Evolutionary conservation across 2,329 filamentous ascomycete genomes (phyloP).

Genomic region (Lecanicillium sp.): DNA sequence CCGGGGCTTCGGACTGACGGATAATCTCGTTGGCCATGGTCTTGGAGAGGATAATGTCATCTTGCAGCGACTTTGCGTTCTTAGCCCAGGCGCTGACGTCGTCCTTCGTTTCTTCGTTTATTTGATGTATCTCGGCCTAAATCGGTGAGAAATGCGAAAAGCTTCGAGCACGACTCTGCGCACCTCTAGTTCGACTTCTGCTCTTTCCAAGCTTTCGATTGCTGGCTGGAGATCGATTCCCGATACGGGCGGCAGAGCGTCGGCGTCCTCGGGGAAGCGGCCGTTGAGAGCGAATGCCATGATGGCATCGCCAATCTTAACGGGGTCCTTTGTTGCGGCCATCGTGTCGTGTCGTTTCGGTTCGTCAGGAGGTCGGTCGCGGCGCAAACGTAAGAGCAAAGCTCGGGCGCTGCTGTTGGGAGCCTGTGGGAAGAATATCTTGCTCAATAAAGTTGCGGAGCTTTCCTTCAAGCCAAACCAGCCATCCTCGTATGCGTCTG

Average conservation of each 20-base stretch:
- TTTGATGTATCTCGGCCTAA: slow-evolving; percentile 59
- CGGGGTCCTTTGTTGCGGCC: slow-evolving; percentile 25
- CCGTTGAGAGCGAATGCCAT: slow-evolving; percentile 35
- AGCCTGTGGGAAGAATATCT: no score
- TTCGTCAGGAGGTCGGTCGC: background rate
- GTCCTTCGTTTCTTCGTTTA: slow-evolving; percentile 70
- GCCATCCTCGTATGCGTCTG: no score
- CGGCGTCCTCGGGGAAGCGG: slow-evolving; percentile 35
- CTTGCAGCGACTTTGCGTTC: slow-evolving; percentile 77
- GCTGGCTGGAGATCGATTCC: slow-evolving; percentile 33
- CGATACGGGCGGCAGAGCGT: slow-evolving; percentile 32
- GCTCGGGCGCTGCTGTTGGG: no score
- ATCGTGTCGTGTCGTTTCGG: slow-evolving; percentile 18
- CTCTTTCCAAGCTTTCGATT: slow-evolving; percentile 31
- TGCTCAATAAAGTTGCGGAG: no score
- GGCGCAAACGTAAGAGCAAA: background rate
- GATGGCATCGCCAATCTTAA: slow-evolving; percentile 34
- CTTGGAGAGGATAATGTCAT: slow-evolving; percentile 77
- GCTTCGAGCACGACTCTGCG: no score
- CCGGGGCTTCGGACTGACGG: slow-evolving; percentile 62
- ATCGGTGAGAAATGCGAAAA: background rate
- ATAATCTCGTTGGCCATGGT: slow-evolving; percentile 76
- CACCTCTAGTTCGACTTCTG: slow-evolving; percentile 36
- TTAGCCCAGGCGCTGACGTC: slow-evolving; percentile 82
- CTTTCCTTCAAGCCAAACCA: no score